Percentiles rank a stretch among this genome's conserved stretches.
phyloP scores from a whole-genome alignment of 257 asterid genomes.

The Solanum piurae region DNA sequence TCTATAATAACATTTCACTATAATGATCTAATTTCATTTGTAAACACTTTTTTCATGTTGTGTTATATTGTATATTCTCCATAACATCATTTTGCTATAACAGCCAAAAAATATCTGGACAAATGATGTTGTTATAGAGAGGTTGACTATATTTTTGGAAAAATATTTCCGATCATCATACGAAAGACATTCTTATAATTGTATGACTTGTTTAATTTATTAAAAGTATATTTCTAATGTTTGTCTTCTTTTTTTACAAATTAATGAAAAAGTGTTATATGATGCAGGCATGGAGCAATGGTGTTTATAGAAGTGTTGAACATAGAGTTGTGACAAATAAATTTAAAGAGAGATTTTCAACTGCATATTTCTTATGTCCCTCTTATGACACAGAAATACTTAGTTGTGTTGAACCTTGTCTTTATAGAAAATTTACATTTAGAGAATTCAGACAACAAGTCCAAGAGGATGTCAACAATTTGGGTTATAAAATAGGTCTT shows the following conservation, averaged over 20 bases:
- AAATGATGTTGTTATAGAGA: not conserved
- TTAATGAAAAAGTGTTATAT: not conserved
- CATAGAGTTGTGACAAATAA: slow-evolving; percentile 83
- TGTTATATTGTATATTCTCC: not conserved
- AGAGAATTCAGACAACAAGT: slow-evolving; percentile 70
- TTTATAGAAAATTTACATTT: slow-evolving; percentile 59
- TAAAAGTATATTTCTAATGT: too few species aligned
- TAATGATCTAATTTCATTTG: not conserved
- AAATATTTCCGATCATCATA: not conserved
- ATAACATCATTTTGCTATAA: not conserved
- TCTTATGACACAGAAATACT: slow-evolving; percentile 51
- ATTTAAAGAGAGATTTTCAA: slow-evolving; percentile 55
- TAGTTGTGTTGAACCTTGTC: slow-evolving; percentile 38
- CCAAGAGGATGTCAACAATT: slow-evolving; percentile 60
- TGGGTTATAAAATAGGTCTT: slow-evolving; percentile 75
- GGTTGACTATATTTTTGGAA: not conserved
- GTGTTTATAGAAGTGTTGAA: slow-evolving; percentile 66
- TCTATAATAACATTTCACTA: not conserved
- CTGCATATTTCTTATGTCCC: slow-evolving; percentile 82
- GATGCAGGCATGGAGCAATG: slow-evolving; percentile 94
- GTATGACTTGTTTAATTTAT: not conserved
- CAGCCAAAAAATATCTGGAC: not conserved
- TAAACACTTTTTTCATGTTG: not conserved
- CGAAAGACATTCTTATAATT: not conserved
- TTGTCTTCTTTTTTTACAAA: not conserved